Base-by-base conservation (phyloP, 352 stramenopile species). In the Phytopythium kandeliae region DNA sequence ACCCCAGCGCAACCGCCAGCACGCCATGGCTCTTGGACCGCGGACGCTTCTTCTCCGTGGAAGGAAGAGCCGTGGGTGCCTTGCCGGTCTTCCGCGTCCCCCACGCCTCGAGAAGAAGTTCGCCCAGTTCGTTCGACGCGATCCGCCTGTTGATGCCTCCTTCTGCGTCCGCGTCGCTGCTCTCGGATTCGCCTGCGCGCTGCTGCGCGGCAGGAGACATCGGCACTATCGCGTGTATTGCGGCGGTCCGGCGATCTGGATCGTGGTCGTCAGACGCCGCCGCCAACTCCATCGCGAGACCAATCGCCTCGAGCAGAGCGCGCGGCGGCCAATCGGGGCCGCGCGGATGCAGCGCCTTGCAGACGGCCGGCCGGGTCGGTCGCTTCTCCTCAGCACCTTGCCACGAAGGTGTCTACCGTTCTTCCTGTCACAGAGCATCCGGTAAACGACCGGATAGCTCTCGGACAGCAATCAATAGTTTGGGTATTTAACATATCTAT, bases 101-200 rank as follows among this genome's bases (percentile, higher is more conserved):
- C 46, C 46, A 52, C 12, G 77, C 35, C 3, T 63, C 53, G 24
- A 89, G 60, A 15, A 86, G 60, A n/a, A 77, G 52, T 51, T 89
- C 78, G 41, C 73, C 75, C 11, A 86, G 60, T 41, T 85, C 67
- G 41, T 72, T 66, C 3, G 62, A 69, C 28, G 63, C 45, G 7
- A 31, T 31, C 19, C 44, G 24, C 7, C 21, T n/a, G 21, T 19
- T 35, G 2, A 7, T 11, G 30, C 28, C 10, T 3, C 21, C 30
- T 3, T n/a, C 30, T 1, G n/a, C 6, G 2, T 11, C 5, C 8
- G 44, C 10, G 8, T 12, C n/a, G 10, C 21, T 2, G 8, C 19
- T 25, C 10, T 15, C 9, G n/a, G 28, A 30, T 2, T 3, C 4
- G 7, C 8, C 11, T 12, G 2, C 16, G 10, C 4, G 38, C 21